A percentile compares a stretch with the other conserved stretches of the same genome.
phyloP scores from a whole-genome alignment of 2,329 filamentous ascomycete genomes.

The Raffaelea arxii region DNA sequence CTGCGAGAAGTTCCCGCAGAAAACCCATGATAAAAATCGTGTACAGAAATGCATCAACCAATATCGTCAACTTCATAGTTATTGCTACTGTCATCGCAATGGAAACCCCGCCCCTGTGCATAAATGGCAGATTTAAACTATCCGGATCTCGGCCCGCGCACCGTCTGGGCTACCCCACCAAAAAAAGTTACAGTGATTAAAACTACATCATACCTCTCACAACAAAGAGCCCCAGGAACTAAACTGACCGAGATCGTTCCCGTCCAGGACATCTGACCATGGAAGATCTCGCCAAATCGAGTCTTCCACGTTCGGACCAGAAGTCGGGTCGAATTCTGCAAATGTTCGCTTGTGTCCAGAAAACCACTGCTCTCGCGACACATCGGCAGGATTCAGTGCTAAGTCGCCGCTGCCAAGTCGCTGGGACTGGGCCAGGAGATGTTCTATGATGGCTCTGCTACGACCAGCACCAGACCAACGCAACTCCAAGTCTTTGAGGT shows the following conservation, averaged over 20 bases:
- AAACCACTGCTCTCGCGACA: not conserved
- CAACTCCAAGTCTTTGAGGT: slow-evolving; percentile 16
- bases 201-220: not conserved
- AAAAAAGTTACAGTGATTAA: not conserved
- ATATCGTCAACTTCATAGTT: not conserved
- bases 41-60: too few species aligned
- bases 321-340: not conserved
- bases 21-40: too few species aligned
- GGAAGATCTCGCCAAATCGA: slow-evolving; percentile 4
- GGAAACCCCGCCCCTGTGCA: not conserved
- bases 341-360: slow-evolving; percentile 1
- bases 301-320: not conserved
- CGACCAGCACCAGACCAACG: slow-evolving; percentile 17
- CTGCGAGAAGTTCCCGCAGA: too few species aligned
- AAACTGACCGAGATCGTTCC: not conserved
- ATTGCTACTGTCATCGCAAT: not conserved
- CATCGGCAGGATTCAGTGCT: not conserved
- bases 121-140: not conserved
- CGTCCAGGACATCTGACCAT: slow-evolving; percentile 3
- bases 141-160: not conserved
- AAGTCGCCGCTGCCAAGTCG: not conserved
- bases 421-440: slow-evolving; percentile 10
- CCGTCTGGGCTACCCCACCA: not conserved
- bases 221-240: slow-evolving; percentile 1
- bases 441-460: slow-evolving; percentile 17